Evolutionary conservation across 306 rosid genomes (phyloP).

Genomic region (Gillenia trifoliata): DNA sequence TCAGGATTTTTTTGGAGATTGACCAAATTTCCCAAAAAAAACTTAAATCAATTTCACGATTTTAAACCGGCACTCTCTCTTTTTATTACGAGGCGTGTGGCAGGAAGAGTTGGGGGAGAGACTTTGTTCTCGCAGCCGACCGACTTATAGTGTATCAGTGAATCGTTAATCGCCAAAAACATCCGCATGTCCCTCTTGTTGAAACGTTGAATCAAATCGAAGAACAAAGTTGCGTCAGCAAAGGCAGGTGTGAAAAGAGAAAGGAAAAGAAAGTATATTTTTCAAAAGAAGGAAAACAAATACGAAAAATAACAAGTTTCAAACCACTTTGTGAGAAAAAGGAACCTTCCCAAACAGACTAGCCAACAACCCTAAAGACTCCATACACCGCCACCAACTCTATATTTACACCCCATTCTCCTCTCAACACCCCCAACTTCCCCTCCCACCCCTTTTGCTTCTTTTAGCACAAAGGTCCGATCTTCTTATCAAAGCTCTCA

Average conservation of each 20-base stretch:
- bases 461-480: not conserved
- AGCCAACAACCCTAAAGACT: conserved; percentile 33
- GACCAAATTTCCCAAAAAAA: too few relatives aligned
- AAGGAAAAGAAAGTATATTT: not conserved
- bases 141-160: too few relatives aligned
- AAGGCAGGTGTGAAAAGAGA: conserved; percentile 32
- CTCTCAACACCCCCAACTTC: not conserved
- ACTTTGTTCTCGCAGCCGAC: not conserved
- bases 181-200: conserved; percentile 6
- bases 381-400: conserved; percentile 30
- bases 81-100: too few relatives aligned
- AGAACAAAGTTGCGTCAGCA: not conserved
- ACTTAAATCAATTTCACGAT: too few relatives aligned
- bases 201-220: not conserved
- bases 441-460: not conserved
- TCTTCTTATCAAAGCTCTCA: not conserved
- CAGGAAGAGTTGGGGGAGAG: not conserved
- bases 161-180: not conserved
- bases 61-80: too few relatives aligned
- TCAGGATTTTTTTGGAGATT: too few relatives aligned
- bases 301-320: not conserved
- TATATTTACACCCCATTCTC: conserved; percentile 25
- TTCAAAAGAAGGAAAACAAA: not conserved
- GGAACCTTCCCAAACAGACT: conserved; percentile 42
- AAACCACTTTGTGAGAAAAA: not conserved